Evolutionary conservation across 495 filamentous ascomycete genomes (phyloP).

Genomic region (Penicillium psychrofluorescens): DNA sequence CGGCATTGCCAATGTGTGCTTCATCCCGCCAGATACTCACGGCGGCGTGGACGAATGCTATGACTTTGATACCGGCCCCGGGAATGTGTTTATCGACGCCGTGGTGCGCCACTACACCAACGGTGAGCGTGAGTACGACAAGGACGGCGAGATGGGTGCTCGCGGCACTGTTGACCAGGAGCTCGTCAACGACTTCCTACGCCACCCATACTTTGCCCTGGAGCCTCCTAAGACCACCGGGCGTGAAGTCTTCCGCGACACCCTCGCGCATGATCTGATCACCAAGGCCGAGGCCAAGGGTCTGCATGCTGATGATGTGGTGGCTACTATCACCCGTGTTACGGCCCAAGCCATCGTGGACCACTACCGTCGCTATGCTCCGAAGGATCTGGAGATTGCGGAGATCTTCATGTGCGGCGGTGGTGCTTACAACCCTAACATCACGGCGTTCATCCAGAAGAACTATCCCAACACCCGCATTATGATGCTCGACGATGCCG

Average conservation of each 20-base stretch:
- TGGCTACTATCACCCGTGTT: constrained; percentile 50
- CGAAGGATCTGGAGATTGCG: constrained; percentile 36
- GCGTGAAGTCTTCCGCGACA: constrained; percentile 51
- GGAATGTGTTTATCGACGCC: constrained; percentile 36
- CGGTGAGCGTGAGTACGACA: constrained; percentile 26
- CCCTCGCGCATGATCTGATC: constrained; percentile 41
- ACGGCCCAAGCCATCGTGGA: constrained; percentile 50
- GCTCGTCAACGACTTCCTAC: constrained; percentile 46
- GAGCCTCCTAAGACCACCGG: constrained; percentile 52
- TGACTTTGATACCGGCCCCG: constrained; percentile 46
- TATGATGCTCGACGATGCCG: constrained; percentile 47
- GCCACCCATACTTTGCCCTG: constrained; percentile 38
- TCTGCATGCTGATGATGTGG: constrained; percentile 39
- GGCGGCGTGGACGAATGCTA: constrained; percentile 39
- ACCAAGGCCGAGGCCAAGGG: constrained; percentile 34
- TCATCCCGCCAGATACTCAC: constrained; percentile 46
- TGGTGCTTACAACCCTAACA: constrained; percentile 51
- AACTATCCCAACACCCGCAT: constrained; percentile 41
- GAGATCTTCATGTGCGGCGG: constrained; percentile 57
- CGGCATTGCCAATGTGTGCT: constrained; percentile 53
- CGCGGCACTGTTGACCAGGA: constrained; percentile 44
- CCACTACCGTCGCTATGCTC: constrained; percentile 46
- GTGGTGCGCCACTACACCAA: constrained; percentile 29
- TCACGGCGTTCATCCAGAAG: constrained; percentile 41
- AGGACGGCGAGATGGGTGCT: constrained; percentile 45